phyloP scores from a whole-genome alignment of 345 rosid genomes.

The Trapa bicornis region DNA sequence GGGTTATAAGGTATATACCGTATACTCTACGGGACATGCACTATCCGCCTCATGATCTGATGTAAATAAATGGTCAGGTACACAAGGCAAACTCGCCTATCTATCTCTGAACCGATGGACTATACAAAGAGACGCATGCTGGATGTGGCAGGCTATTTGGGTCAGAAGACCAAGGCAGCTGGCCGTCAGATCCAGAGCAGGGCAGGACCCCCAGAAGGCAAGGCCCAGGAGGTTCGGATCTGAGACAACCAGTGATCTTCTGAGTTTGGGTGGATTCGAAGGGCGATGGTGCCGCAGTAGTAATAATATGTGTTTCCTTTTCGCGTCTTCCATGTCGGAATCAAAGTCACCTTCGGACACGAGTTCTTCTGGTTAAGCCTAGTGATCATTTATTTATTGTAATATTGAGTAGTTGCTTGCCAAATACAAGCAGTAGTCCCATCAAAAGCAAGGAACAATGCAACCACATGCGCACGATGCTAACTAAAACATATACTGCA shows the following conservation, averaged over 20 bases:
- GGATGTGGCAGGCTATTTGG: conserved; percentile 31
- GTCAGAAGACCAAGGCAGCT: conserved; percentile 56
- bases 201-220: conserved; percentile 15
- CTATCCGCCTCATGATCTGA: too few relatives aligned
- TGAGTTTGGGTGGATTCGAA: too few relatives aligned
- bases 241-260: too few relatives aligned
- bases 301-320: too few relatives aligned
- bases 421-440: background rate
- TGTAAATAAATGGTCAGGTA: conserved; percentile 8
- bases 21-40: background rate
- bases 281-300: too few relatives aligned
- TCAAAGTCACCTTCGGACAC: too few relatives aligned
- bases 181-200: conserved; percentile 45
- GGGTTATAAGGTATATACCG: conserved; percentile 17
- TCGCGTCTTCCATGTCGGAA: too few relatives aligned
- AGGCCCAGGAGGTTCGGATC: background rate
- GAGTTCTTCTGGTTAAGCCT: background rate
- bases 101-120: conserved; percentile 33
- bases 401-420: background rate
- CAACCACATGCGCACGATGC: background rate
- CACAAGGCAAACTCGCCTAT: conserved; percentile 21
- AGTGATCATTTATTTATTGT: background rate
- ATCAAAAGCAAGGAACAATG: background rate
- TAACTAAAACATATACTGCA: conserved; percentile 45
- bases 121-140: conserved; percentile 33